A percentile compares a stretch with the other conserved stretches of the same genome.
phyloP scores from a whole-genome alignment of 2,329 filamentous ascomycete species.

The Acrodontium crateriforme region DNA sequence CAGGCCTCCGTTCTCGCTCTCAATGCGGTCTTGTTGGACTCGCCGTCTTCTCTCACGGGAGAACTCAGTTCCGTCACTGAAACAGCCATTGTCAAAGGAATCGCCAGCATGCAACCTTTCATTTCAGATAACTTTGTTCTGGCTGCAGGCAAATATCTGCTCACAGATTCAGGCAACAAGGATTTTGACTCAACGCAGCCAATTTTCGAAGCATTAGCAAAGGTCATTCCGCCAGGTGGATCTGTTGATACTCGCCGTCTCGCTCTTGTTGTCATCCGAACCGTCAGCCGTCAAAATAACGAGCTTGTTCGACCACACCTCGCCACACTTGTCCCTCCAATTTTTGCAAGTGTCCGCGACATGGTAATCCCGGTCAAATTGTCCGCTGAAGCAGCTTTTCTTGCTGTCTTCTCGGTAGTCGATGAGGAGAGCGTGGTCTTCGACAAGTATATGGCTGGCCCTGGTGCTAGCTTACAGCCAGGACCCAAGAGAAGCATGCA shows the following conservation, averaged over 20 bases:
- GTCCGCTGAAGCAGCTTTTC: constrained; percentile 84
- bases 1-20: constrained; percentile 71
- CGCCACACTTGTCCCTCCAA: constrained; percentile 59
- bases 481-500: constrained; percentile 78
- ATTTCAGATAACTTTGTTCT: constrained; percentile 80
- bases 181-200: constrained; percentile 64
- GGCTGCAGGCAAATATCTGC: constrained; percentile 79
- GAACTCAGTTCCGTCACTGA: constrained; percentile 61
- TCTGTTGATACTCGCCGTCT: constrained; percentile 74
- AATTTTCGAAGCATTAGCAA: constrained; percentile 65
- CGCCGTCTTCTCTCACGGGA: constrained; percentile 54
- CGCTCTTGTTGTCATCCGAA: constrained; percentile 75
- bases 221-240: constrained; percentile 61
- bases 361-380: constrained; percentile 89
- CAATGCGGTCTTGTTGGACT: constrained; percentile 77
- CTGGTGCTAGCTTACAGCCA: constrained; percentile 51
- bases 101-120: constrained; percentile 49
- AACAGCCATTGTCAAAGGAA: constrained; percentile 64
- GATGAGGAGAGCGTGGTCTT: constrained; percentile 78
- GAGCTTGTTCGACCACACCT: constrained; percentile 74
- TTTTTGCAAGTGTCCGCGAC: constrained; percentile 85
- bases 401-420: constrained; percentile 79
- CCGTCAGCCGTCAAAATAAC: constrained; percentile 63
- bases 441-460: constrained; percentile 69
- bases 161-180: constrained; percentile 50